phyloP scores from a whole-genome alignment of 2,329 filamentous ascomycete genomes.

The Akanthomyces muscarius region DNA sequence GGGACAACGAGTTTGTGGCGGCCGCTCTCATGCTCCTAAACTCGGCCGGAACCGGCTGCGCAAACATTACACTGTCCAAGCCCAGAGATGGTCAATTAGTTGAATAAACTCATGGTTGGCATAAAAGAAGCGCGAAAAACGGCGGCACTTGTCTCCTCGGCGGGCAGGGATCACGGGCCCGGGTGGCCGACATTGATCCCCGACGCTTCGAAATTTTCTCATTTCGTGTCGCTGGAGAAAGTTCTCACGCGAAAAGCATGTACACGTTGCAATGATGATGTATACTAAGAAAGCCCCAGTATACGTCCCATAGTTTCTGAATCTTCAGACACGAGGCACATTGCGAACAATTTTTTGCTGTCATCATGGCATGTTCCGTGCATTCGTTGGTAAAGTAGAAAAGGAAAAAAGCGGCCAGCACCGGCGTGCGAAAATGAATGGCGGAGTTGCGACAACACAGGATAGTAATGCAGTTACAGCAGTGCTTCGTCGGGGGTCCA shows the following conservation, averaged over 20 bases:
- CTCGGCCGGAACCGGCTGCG: background rate
- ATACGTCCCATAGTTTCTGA: no score
- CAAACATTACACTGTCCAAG: no score
- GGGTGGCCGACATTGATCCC: background rate
- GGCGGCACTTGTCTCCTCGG: no score
- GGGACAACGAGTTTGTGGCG: background rate
- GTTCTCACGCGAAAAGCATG: background rate
- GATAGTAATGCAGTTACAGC: constrained; percentile 4
- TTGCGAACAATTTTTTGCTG: background rate
- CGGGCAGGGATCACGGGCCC: background rate
- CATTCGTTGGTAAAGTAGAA: background rate
- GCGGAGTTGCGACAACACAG: background rate
- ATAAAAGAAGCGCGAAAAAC: no score
- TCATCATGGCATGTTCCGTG: background rate
- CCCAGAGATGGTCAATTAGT: background rate
- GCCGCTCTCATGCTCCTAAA: background rate
- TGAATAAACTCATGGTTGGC: no score
- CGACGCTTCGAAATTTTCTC: background rate
- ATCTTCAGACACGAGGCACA: background rate
- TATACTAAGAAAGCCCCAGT: background rate
- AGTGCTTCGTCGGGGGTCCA: background rate
- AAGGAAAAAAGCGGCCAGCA: background rate
- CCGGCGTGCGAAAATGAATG: background rate
- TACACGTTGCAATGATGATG: background rate
- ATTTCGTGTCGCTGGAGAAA: background rate